Percentiles rank a stretch among this genome's conserved stretches.
Conservation (phyloP, 371 early-diverging fungal genomes). For the Racocetra persica region DNA sequence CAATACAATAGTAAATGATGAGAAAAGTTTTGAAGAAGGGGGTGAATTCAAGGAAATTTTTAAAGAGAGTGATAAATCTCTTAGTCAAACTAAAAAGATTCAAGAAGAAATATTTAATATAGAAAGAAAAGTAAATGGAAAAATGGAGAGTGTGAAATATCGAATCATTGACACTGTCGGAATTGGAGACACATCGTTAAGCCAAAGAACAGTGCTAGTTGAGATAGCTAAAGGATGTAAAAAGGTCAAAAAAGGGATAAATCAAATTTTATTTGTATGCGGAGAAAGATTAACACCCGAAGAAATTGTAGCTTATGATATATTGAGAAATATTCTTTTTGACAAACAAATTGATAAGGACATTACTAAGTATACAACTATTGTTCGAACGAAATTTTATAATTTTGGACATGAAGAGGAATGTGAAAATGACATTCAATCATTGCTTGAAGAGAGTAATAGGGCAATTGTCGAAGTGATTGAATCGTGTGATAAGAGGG, state of each 20-base stretch:
- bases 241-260: neutral
- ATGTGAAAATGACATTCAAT: slow-evolving; percentile 16
- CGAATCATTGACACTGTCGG: slow-evolving; percentile 30
- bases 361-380: slow-evolving; percentile 14
- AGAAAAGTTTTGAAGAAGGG: neutral
- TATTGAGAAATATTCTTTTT: slow-evolving; percentile 27
- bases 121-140: neutral
- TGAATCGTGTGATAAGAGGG: neutral
- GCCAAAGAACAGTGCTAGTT: neutral
- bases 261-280: slow-evolving; percentile 32
- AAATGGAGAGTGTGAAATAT: neutral
- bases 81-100: slow-evolving; percentile 6
- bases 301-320: slow-evolving; percentile 30
- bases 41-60: neutral
- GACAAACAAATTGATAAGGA: neutral
- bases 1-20: neutral
- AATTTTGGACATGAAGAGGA: neutral
- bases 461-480: neutral
- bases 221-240: slow-evolving; percentile 1
- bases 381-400: slow-evolving; percentile 25
- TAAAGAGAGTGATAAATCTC: neutral
- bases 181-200: slow-evolving; percentile 6
- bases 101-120: neutral
- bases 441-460: slow-evolving; percentile 1
- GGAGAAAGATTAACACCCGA: slow-evolving; percentile 13